phyloP scores from a whole-genome alignment of 2,329 filamentous ascomycete genomes.

The Fusarium neocosmosporiellum region DNA sequence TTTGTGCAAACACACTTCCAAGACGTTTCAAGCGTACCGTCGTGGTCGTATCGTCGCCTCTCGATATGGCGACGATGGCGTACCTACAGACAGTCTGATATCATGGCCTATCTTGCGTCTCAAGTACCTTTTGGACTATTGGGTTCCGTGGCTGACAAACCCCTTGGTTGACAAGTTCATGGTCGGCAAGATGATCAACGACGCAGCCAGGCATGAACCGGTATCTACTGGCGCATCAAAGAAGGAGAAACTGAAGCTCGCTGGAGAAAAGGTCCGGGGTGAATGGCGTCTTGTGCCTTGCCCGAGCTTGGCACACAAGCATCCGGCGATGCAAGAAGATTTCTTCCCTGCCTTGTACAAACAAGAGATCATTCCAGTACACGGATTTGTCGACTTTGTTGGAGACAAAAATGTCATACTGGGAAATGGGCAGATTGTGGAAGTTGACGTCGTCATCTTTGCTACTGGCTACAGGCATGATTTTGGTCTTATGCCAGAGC shows the following conservation, averaged over 20 bases:
- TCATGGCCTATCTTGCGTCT: background rate
- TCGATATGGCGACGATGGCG: background rate
- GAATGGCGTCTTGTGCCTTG: slow-evolving; percentile 1
- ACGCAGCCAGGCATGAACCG: background rate
- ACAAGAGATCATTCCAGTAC: background rate
- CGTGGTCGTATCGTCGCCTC: background rate
- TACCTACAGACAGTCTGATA: slow-evolving; percentile 1
- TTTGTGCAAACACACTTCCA: background rate
- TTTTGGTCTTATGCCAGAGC: background rate
- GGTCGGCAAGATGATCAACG: background rate
- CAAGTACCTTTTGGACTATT: slow-evolving; percentile 1
- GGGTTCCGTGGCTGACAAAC: background rate
- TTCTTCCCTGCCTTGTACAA: slow-evolving; percentile 1
- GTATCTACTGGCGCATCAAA: background rate
- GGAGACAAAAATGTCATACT: background rate
- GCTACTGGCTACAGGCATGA: slow-evolving; percentile 2
- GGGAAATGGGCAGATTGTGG: background rate
- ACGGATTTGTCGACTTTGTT: background rate
- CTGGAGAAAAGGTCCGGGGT: background rate
- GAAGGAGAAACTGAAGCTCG: background rate
- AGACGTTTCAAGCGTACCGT: background rate
- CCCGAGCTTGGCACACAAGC: background rate
- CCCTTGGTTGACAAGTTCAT: background rate
- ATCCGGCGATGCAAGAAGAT: background rate
- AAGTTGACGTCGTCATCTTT: slow-evolving; percentile 4